Base-by-base conservation (phyloP, 2,329 filamentous ascomycete species). In the Alternaria triticina region DNA sequence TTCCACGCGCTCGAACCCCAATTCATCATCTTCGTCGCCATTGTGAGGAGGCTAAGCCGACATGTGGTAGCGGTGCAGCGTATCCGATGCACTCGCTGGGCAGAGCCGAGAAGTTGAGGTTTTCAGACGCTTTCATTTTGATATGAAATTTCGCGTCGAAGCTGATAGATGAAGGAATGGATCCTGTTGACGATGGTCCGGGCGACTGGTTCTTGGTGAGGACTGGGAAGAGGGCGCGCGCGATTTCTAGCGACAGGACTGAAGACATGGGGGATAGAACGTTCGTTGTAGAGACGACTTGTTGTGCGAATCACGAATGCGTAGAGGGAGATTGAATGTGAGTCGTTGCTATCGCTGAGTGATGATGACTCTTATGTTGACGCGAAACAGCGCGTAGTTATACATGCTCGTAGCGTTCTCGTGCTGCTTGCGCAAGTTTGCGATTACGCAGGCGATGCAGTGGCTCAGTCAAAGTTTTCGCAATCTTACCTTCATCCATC, bases 381-480 rank as follows among this genome's bases (percentile, higher is more conserved):
- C 20, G 9, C 5, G 28, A 12, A 25, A 12, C n/a, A 40, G 30
- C 49, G 49, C 49, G 7, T 23, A 13, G 20, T 23, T 40, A 52
- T 52, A 40, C 20, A 6, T n/a, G 5, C 11, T n/a, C 30, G 8
- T 9, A 3, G 13, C 49, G 9, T 36, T 36, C 30, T 52, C 49
- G 4, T 17, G 23, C 27, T 47, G 13, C 44, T 11, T 22, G 20
- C 11, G 17, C 13, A 13, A 11, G 47, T 22, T 50, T 30, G 27
- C n/a, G 17, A 28, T 30, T 30, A 30, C 28, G 28, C 23, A 40
- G 15, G 43, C 22, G 22, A 33, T 7, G 43, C 45, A 11, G 55
- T 56, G 59, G 59, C 63, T 57, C 40, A 62, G 59, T 45, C 30
- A 13, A 5, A 11, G 25, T 23, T 36, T 54, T 11, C 36, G 45